Percentiles rank a stretch among this genome's conserved stretches.
These are phyloP conservation scores for Carex sylvatica DNA, from an alignment of 202 grass and related monocot genomes.

Conservation along the genomic window DNA sequence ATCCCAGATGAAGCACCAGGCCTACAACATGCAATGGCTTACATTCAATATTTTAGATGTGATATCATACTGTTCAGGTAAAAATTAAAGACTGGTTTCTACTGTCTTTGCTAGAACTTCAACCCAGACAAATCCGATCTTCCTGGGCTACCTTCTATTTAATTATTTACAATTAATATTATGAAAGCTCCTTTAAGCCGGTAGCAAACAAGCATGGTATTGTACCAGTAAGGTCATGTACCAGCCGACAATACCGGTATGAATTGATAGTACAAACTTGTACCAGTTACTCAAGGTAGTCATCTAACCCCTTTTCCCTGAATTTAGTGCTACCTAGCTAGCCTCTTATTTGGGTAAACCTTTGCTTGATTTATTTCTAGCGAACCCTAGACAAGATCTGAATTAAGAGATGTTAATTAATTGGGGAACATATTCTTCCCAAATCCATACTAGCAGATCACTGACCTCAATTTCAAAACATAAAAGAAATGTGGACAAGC, in stretches of 20 bases:
- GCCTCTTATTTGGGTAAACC: background rate
- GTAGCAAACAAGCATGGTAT: background rate
- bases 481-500: background rate
- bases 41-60: background rate
- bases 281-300: background rate
- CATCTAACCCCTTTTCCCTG: background rate
- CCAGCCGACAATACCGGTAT: background rate
- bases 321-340: background rate
- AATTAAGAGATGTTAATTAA: background rate
- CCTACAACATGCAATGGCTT: slow-evolving; percentile 38
- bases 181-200: background rate
- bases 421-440: background rate
- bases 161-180: background rate
- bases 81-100: background rate
- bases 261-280: background rate
- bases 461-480: background rate
- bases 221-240: background rate
- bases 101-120: background rate
- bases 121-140: background rate
- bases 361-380: background rate
- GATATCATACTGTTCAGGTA: background rate
- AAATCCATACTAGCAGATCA: background rate
- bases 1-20: slow-evolving; percentile 88
- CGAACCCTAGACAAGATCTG: background rate
- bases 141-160: background rate